phyloP scores from a whole-genome alignment of 2,329 filamentous ascomycete genomes.

The Dendrostoma leiphaemia region DNA sequence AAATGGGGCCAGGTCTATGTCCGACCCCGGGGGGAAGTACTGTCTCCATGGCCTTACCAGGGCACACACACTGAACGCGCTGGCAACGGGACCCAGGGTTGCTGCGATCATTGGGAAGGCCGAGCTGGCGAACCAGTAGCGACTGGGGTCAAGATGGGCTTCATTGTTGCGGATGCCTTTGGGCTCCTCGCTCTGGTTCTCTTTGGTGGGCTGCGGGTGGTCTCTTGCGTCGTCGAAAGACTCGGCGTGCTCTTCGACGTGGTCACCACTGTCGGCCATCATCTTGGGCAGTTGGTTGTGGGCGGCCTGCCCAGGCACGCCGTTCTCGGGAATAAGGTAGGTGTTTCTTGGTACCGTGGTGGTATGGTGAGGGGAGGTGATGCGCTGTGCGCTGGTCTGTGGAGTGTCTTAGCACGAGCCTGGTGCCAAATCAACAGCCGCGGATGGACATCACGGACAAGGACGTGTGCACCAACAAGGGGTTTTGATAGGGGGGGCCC shows the following conservation, averaged over 20 bases:
- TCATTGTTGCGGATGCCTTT: slow-evolving; percentile 36
- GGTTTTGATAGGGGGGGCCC: too few species aligned
- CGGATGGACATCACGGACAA: background rate
- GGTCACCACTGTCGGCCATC: slow-evolving; percentile 28
- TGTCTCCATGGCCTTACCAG: slow-evolving; percentile 79
- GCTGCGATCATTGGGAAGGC: slow-evolving; percentile 78
- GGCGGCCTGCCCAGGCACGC: background rate
- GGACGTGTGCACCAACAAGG: background rate
- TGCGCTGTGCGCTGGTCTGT: too few species aligned
- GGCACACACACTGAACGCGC: slow-evolving; percentile 82
- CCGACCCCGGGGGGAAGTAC: slow-evolving; percentile 44
- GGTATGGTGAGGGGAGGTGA: too few species aligned
- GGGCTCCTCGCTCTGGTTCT: slow-evolving; percentile 22
- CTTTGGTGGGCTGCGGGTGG: slow-evolving; percentile 22
- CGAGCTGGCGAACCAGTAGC: slow-evolving; percentile 64
- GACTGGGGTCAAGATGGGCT: slow-evolving; percentile 47
- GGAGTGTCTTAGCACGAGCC: background rate
- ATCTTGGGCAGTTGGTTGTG: slow-evolving; percentile 21
- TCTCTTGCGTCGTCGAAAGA: slow-evolving; percentile 15
- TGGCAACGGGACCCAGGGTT: slow-evolving; percentile 81
- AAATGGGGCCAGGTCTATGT: slow-evolving; percentile 48
- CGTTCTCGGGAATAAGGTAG: background rate
- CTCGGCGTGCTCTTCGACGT: slow-evolving; percentile 23
- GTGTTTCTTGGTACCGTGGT: background rate
- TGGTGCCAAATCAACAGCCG: background rate